Conservation (phyloP, 805 yeast species). For the Myxozyma neglecta region DNA sequence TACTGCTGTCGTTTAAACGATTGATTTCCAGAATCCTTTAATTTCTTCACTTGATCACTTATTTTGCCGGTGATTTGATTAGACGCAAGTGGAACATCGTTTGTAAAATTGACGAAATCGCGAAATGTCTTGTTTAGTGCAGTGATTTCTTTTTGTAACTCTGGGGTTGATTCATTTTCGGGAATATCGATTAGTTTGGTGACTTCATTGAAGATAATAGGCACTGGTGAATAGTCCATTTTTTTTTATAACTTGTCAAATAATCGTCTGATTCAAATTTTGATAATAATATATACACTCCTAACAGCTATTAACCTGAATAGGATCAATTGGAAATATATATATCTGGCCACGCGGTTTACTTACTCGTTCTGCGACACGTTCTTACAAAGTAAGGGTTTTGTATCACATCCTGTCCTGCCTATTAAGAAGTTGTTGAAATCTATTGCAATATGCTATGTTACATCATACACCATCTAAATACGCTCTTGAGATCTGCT, state of each 20-base stretch:
- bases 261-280: neutral
- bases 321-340: neutral
- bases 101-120: constrained; percentile 37
- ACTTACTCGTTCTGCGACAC: neutral
- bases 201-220: constrained; percentile 17
- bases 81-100: constrained; percentile 44
- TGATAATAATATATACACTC: neutral
- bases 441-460: neutral
- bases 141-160: constrained; percentile 33
- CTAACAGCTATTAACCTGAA: neutral
- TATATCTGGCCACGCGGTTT: constrained; percentile 4
- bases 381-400: neutral
- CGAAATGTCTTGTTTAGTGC: constrained; percentile 38
- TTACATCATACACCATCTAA: constrained; percentile 17
- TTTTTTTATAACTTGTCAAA: neutral
- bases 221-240: constrained; percentile 4
- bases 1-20: constrained; percentile 33
- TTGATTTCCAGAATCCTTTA: constrained; percentile 40
- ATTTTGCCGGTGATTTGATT: constrained; percentile 36
- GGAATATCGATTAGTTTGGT: constrained; percentile 24
- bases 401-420: neutral
- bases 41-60: constrained; percentile 39
- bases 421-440: neutral
- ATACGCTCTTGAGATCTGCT: constrained; percentile 34
- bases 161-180: constrained; percentile 19